Percentiles rank a stretch among this genome's conserved stretches.
phyloP scores from a whole-genome alignment of 441 rosid species.

The Melianthus villosus region DNA sequence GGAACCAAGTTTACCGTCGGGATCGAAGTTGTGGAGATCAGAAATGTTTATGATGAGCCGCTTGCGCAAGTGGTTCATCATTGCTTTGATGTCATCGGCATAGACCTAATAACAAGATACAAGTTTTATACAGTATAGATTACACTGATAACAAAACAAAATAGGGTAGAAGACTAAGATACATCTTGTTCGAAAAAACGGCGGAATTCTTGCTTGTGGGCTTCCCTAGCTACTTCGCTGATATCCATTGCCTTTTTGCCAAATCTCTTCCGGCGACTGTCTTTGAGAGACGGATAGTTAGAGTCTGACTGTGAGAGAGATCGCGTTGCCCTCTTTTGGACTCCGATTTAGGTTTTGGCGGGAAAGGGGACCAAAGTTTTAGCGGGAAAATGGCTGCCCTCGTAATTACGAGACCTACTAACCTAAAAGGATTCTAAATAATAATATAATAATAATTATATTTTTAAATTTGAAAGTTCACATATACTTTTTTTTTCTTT shows the following conservation, averaged over 20 bases:
- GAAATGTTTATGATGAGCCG: conserved; percentile 85
- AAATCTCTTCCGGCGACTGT: too few species aligned
- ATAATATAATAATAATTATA: too few species aligned
- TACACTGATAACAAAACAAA: background rate
- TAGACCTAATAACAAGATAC: conserved; percentile 30
- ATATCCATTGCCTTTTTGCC: conserved; percentile 30
- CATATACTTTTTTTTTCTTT: too few species aligned
- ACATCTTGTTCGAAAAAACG: conserved; percentile 70
- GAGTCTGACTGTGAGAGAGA: too few species aligned
- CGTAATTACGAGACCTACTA: too few species aligned
- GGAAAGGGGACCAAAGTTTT: too few species aligned
- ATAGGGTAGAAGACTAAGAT: conserved; percentile 1
- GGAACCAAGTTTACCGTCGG: conserved; percentile 51
- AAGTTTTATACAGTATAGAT: background rate
- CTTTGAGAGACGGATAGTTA: too few species aligned
- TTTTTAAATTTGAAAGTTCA: too few species aligned
- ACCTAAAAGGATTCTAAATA: too few species aligned
- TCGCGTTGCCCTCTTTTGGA: too few species aligned
- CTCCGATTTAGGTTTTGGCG: too few species aligned
- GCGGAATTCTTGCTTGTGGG: conserved; percentile 70
- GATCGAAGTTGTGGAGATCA: conserved; percentile 64
- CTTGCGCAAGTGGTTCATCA: conserved; percentile 74
- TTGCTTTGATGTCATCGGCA: conserved; percentile 61
- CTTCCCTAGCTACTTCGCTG: conserved; percentile 36
- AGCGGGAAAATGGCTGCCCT: too few species aligned